Base-by-base conservation (phyloP, 345 rosid species). In the Turritis glabra region DNA sequence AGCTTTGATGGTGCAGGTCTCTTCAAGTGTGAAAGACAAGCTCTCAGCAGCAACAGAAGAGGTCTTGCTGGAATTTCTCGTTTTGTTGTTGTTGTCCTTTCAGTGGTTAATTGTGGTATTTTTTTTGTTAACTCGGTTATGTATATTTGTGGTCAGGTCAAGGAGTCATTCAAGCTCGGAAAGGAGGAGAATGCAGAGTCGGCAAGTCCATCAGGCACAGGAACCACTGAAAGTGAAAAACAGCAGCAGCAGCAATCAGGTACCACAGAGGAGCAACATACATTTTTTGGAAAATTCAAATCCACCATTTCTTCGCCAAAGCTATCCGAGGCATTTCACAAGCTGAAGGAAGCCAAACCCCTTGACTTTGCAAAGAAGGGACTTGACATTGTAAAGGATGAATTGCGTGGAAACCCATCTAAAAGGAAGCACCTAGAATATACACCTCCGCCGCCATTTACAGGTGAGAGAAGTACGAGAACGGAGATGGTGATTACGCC, bases 381-480 rank as follows among this genome's bases (percentile, higher is more conserved):
- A 47, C 87, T 86, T 84, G 99, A 82, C 72, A 86, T 86, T 74
- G 85, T 96, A 30, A 90, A 87, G 84, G 98, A 96, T 53, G 99
- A 96, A 79, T 46, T 96, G 79, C 83, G 63, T 61, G 95, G 89
- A 69, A 84, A 43, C 53, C 75, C 94, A 0, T 85, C 77, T 75
- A 86, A 60, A 78, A 90, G 86, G 82, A 95, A 89, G 84, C 98
- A 89, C 84, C 82, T 95, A 66, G 98, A 95, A 54, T 77, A 77
- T 77, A 82, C 91, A 27, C 88, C 97, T 62, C 84, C 90, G 14
- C 81, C 91, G 1, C 72, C 90, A 33, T 84, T 86, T 53, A 76
- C 84, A 17, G 98, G 87, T 48, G 89, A 84, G 86, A 88, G 79
- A 83, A 96, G 99, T 75, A 69, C 87, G 18, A 89, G 86, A 87